Conservation (phyloP, 306 rosid genomes). For the Inga leiocalycina region DNA sequence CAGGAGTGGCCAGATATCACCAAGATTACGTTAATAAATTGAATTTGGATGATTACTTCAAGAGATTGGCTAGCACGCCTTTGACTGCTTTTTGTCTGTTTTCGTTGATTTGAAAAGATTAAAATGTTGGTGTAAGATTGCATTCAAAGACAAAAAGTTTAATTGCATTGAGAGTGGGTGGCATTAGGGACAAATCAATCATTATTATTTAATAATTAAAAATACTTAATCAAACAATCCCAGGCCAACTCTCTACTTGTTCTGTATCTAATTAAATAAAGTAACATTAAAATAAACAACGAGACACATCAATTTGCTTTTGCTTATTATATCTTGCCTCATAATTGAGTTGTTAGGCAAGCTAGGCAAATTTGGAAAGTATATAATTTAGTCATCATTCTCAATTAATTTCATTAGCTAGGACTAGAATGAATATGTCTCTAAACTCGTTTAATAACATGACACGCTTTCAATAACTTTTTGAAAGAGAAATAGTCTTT, state of each 20-base stretch:
- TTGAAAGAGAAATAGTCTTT: no score
- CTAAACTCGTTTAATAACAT: not conserved
- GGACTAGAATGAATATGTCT: not conserved
- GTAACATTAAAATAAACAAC: not conserved
- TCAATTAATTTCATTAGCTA: not conserved
- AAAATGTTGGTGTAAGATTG: not conserved
- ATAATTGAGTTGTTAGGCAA: not conserved
- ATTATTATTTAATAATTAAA: not conserved
- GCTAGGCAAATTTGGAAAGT: not conserved
- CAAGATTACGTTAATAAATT: not conserved
- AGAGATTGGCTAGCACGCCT: conserved; percentile 20
- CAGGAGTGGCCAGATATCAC: not conserved
- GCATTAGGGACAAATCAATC: not conserved
- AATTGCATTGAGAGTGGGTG: conserved; percentile 10
- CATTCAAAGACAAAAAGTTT: not conserved
- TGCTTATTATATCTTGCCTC: not conserved
- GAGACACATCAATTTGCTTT: not conserved
- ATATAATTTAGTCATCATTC: not conserved
- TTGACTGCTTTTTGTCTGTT: conserved; percentile 25
- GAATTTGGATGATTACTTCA: conserved; percentile 16
- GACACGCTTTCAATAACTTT: not conserved
- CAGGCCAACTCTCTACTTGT: not conserved
- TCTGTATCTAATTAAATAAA: not conserved
- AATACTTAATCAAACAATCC: not conserved
- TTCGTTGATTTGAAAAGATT: not conserved